Conservation (phyloP, 129 eudicot genomes). For the Pseudognaphalium luteoalbum region DNA sequence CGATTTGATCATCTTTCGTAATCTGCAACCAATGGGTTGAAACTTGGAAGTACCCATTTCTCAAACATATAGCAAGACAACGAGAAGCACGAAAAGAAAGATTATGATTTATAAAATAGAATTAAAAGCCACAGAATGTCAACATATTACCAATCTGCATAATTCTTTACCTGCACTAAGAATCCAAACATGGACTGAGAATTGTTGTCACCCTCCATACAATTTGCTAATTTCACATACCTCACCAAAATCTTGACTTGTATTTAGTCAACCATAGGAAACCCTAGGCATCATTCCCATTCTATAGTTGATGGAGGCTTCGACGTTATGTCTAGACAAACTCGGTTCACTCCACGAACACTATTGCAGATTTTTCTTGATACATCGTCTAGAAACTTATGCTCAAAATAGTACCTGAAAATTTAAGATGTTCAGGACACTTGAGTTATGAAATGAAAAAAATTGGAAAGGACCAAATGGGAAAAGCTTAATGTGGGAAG, state of each 20-base stretch:
- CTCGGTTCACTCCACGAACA: slow-evolving; percentile 89
- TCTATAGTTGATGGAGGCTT: slow-evolving; percentile 95
- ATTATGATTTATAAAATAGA: slow-evolving; percentile 22
- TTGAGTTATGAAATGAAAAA: background rate
- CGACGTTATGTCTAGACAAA: slow-evolving; percentile 81
- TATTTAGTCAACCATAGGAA: slow-evolving; percentile 11
- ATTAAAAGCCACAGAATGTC: slow-evolving; percentile 21
- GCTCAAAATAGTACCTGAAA: slow-evolving; percentile 79
- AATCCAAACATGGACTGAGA: slow-evolving; percentile 8
- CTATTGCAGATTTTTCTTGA: slow-evolving; percentile 74
- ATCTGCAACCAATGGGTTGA: background rate
- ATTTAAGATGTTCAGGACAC: background rate
- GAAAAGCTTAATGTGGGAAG: background rate
- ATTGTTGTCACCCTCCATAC: slow-evolving; percentile 24
- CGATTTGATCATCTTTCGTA: background rate
- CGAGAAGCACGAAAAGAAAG: background rate
- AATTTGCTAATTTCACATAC: slow-evolving; percentile 15
- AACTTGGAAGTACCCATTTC: background rate
- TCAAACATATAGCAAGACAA: background rate
- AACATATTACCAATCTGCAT: slow-evolving; percentile 14
- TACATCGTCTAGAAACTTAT: slow-evolving; percentile 70
- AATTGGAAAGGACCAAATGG: background rate
- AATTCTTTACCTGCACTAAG: slow-evolving; percentile 7
- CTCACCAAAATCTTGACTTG: slow-evolving; percentile 1
- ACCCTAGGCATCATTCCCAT: slow-evolving; percentile 59